These are phyloP conservation scores for Barnettozyma wickerhamii DNA, from an alignment of 805 yeast genomes.

Conservation along the genomic window DNA sequence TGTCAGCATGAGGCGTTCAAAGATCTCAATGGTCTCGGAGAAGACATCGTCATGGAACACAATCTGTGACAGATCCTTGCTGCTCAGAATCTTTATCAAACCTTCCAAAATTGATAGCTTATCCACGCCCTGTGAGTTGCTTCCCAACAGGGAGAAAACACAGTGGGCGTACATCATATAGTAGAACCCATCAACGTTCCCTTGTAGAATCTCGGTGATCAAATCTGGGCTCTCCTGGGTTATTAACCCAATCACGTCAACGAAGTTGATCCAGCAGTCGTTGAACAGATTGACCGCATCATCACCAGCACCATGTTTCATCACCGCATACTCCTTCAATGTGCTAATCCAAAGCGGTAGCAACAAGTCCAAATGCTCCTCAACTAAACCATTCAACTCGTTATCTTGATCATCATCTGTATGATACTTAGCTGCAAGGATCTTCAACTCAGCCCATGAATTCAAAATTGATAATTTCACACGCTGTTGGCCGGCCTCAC, in stretches of 20 bases:
- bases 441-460: conserved; percentile 67
- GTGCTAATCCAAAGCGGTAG: conserved; percentile 78
- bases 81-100: conserved; percentile 51
- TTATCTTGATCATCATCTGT: conserved; percentile 29
- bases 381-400: conserved; percentile 44
- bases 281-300: conserved; percentile 42
- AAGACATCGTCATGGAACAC: conserved; percentile 66
- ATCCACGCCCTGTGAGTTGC: conserved; percentile 22
- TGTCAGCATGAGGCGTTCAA: conserved; percentile 66
- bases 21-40: conserved; percentile 67
- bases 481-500: conserved; percentile 38
- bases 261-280: conserved; percentile 70
- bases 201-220: conserved; percentile 45
- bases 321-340: conserved; percentile 67
- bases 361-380: conserved; percentile 54
- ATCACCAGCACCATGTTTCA: conserved; percentile 32
- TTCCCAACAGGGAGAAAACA: conserved; percentile 61
- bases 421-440: conserved; percentile 21
- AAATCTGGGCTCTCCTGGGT: conserved; percentile 45
- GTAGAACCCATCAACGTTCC: conserved; percentile 61
- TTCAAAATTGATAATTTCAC: conserved; percentile 58
- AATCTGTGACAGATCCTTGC: conserved; percentile 51
- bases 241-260: conserved; percentile 68
- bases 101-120: conserved; percentile 41
- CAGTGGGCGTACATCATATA: conserved; percentile 83